Evolutionary conservation across 1,284 basidiomycete genomes (phyloP).

Genomic region (Lentinula novae-zelandiae): DNA sequence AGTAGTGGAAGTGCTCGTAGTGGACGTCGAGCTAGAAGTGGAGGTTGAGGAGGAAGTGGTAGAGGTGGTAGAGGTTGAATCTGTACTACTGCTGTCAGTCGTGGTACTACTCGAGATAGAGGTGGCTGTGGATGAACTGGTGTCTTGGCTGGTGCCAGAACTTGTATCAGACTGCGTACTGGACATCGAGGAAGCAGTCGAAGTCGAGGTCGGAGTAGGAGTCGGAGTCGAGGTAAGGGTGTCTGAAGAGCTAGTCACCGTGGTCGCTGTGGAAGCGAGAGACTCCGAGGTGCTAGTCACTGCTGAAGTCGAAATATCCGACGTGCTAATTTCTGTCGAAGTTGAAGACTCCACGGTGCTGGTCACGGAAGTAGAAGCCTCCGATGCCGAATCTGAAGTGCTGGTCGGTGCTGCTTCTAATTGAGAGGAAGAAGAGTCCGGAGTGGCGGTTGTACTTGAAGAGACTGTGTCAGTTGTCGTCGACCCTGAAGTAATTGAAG

Average conservation of each 20-base stretch:
- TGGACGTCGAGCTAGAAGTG: conserved; percentile 17
- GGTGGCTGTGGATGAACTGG: conserved; percentile 12
- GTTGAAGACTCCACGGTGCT: not conserved
- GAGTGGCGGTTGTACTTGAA: not conserved
- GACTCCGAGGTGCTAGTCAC: not conserved
- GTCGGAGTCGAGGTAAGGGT: conserved; percentile 14
- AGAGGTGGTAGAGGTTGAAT: conserved; percentile 9
- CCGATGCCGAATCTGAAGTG: not conserved
- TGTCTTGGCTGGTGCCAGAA: not conserved
- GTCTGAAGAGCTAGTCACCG: conserved; percentile 15
- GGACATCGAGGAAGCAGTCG: conserved; percentile 8
- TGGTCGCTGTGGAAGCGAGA: conserved; percentile 9
- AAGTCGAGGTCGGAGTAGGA: not conserved
- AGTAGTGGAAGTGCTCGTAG: conserved; percentile 13
- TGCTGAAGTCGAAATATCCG: not conserved
- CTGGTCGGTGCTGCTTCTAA: not conserved
- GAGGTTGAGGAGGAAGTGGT: conserved; percentile 13
- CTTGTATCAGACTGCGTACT: not conserved
- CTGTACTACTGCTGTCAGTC: conserved; percentile 16
- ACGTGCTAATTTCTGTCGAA: not conserved
- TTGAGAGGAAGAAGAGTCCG: not conserved
- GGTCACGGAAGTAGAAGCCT: not conserved
- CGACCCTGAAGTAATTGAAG: not conserved
- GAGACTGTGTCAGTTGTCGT: not conserved
- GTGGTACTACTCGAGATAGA: conserved; percentile 7